A percentile compares a stretch with the other conserved stretches of the same genome.
Evolutionary conservation across 192 early-diverging fungal genomes (phyloP).

Genomic region (Coemansia aciculifera): DNA sequence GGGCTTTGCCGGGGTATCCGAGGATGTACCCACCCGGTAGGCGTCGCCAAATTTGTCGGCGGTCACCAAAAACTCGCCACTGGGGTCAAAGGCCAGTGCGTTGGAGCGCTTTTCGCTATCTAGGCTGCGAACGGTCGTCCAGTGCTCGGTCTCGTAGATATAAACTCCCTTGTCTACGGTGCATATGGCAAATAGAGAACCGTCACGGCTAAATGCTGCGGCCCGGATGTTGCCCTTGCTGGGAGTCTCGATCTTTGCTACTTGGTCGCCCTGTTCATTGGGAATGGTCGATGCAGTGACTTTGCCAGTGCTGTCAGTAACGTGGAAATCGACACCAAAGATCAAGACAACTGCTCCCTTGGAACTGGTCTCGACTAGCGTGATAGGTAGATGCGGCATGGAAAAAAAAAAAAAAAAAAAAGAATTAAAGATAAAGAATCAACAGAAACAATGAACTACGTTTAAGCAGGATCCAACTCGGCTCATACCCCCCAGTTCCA

Average conservation of each 20-base stretch:
- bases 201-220: constrained; percentile 61
- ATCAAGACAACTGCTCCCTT: constrained; percentile 26
- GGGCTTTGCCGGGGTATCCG: constrained; percentile 15
- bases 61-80: constrained; percentile 64
- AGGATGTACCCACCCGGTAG: constrained; percentile 36
- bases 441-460: neutral
- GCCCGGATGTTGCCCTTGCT: constrained; percentile 51
- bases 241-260: constrained; percentile 24
- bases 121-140: constrained; percentile 57
- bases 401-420: neutral
- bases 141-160: constrained; percentile 63
- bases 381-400: constrained; percentile 30
- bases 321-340: constrained; percentile 26
- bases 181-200: constrained; percentile 60
- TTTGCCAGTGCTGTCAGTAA: constrained; percentile 33
- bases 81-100: constrained; percentile 66
- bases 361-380: constrained; percentile 36
- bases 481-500: neutral
- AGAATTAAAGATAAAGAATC: neutral
- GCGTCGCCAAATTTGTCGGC: constrained; percentile 98
- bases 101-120: constrained; percentile 70
- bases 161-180: constrained; percentile 68
- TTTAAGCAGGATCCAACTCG: neutral
- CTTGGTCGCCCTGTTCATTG: neutral
- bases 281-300: constrained; percentile 29